Conservation (phyloP, 2,329 filamentous ascomycete species). For the Cucurbitaria berberidis region DNA sequence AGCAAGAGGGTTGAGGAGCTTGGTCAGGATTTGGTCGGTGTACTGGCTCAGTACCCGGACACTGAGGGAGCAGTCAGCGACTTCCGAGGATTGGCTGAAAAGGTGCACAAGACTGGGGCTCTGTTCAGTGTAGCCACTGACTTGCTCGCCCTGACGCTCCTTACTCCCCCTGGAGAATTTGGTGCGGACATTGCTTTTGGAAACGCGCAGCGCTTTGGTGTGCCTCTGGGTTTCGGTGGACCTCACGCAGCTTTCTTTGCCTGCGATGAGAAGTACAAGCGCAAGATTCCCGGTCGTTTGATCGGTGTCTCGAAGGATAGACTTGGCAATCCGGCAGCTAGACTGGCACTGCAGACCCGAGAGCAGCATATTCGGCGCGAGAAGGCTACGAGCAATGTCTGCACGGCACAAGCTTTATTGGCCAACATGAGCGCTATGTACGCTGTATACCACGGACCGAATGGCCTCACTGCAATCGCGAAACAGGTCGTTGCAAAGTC, state of each 20-base stretch:
- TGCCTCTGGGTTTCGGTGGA: constrained; percentile 89
- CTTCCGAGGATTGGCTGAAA: constrained; percentile 74
- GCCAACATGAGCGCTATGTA: constrained; percentile 98
- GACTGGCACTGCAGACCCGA: constrained; percentile 86
- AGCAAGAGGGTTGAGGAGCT: constrained; percentile 72
- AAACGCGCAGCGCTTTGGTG: constrained; percentile 87
- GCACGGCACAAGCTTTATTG: constrained; percentile 89
- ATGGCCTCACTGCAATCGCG: constrained; percentile 82
- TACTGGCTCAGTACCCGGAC: constrained; percentile 94
- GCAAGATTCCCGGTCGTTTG: constrained; percentile 89
- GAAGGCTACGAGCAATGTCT: constrained; percentile 97
- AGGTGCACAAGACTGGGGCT: constrained; percentile 77
- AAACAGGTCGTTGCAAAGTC: constrained; percentile 76
- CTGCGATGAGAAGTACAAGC: constrained; percentile 87
- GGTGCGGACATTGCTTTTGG: constrained; percentile 95
- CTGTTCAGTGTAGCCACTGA: constrained; percentile 90
- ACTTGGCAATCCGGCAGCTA: constrained; percentile 78
- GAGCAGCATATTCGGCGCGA: constrained; percentile 96
- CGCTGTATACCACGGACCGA: constrained; percentile 89
- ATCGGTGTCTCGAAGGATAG: constrained; percentile 93
- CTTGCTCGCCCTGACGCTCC: constrained; percentile 81
- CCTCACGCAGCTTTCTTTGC: constrained; percentile 98
- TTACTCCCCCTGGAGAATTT: constrained; percentile 91
- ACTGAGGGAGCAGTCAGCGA: constrained; percentile 81
- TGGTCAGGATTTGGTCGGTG: constrained; percentile 83